Base-by-base conservation (phyloP, 805 yeast species). In the Ogataea nonfermentans region DNA sequence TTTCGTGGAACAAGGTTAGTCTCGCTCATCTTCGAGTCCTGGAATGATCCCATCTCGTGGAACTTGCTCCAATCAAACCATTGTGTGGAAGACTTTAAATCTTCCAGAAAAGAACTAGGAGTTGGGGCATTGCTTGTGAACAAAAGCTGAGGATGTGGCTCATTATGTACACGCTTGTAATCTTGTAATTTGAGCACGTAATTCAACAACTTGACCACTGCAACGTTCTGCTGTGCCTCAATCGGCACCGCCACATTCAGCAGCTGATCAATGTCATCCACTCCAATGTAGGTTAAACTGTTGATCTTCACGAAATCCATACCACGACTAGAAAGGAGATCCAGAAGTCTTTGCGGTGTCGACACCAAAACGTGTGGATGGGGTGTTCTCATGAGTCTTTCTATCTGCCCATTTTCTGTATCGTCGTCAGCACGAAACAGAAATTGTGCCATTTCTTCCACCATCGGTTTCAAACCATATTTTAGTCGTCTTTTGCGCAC, bases 31-130 rank as follows among this genome's bases (percentile, higher is more conserved):
- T 52, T 56, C 11, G 40, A 37, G 1, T 39, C 48, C 6, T 47
- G 50, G 35, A 57, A 61, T 4, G 42, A 35, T 1, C 65, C 66
- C 11, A 61, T 25, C 9, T 47, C 41, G 4, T 57, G 56, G 46
- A 57, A 61, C 29, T 46, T 55, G 16, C 47, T 43, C 66, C 65
- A 61, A 37, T 60, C 62, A 34, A 61, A 45, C 76, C 83, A 76
- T 10, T 85, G 82, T 0, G 61, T 59, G 43, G 67, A 72, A 2
- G 57, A 56, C 48, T 70, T 79, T 31, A 84, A 61, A 34, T 76
- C 75, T 6, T 64, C 59, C 39, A 80, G 68, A 52, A 84, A 67
- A 2, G 58, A 53, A 5, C 61, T 67, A n/a, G 84, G 66, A 41
- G 52, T 33, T 6, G 49, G 32, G 1, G 56, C 40, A 6, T 57